Conservation (phyloP, 1,284 basidiomycete species). For the Ceratobasidium papillatum region DNA sequence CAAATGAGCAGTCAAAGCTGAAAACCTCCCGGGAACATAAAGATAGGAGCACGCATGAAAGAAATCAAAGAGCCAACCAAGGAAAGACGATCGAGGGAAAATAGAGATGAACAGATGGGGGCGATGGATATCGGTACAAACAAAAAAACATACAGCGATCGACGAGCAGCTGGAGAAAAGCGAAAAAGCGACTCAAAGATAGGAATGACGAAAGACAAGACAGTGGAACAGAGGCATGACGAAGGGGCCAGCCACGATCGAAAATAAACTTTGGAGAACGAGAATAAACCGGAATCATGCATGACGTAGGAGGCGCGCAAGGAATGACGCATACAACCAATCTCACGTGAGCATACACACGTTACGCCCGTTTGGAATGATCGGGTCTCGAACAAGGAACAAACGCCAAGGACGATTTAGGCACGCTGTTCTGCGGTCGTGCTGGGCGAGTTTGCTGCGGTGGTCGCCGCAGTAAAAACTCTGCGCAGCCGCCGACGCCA, state of each 20-base stretch:
- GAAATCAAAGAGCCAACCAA: background rate
- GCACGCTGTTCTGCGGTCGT: background rate
- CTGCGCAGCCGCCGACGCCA: conserved; percentile 20
- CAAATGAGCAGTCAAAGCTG: background rate
- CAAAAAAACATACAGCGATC: background rate
- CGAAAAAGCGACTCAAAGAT: background rate
- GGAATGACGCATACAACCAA: background rate
- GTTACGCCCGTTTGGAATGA: background rate
- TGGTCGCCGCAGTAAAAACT: conserved; percentile 7
- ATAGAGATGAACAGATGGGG: background rate
- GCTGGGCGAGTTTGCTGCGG: background rate
- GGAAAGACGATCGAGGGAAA: background rate
- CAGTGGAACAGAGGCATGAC: background rate
- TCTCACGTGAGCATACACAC: background rate
- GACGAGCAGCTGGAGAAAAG: background rate
- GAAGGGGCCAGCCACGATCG: conserved; percentile 6
- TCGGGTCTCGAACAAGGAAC: background rate
- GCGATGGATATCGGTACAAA: background rate
- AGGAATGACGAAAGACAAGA: conserved; percentile 1
- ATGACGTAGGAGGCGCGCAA: background rate
- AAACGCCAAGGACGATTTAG: background rate
- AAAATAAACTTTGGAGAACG: background rate
- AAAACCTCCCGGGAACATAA: conserved; percentile 14
- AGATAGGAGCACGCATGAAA: conserved; percentile 18
- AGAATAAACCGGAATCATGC: background rate